Evolutionary conservation across 2,329 filamentous ascomycete genomes (phyloP).

Genomic region (Aureobasidium mangrovei): DNA sequence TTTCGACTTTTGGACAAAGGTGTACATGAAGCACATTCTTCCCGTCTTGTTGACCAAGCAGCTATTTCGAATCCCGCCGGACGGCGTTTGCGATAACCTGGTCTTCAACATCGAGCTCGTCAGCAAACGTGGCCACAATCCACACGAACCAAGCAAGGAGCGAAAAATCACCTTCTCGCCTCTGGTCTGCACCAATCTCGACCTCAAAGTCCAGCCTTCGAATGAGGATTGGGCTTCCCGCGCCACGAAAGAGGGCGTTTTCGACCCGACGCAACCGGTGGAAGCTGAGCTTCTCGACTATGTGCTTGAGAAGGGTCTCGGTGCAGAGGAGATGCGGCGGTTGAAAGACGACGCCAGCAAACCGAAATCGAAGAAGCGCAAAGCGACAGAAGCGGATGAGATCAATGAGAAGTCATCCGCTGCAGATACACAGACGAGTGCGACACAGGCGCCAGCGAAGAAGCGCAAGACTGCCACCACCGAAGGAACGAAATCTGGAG

Average conservation of each 20-base stretch:
- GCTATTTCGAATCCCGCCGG: conserved; percentile 17
- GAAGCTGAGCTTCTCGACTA: conserved; percentile 31
- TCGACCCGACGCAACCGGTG: conserved; percentile 27
- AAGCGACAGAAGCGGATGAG: neutral
- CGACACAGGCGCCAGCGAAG: neutral
- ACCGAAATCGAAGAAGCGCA: conserved; percentile 5
- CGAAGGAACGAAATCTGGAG: neutral
- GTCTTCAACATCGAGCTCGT: conserved; percentile 26
- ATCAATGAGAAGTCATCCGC: neutral
- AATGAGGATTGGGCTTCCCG: conserved; percentile 24
- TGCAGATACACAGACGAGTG: neutral
- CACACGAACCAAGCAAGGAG: conserved; percentile 18
- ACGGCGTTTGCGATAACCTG: conserved; percentile 19
- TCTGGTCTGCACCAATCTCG: conserved; percentile 23
- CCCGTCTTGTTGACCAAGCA: conserved; percentile 29
- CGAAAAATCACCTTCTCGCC: conserved; percentile 32
- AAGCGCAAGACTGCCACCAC: neutral
- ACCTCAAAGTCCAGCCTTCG: conserved; percentile 17
- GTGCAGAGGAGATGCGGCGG: conserved; percentile 8
- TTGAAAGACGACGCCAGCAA: neutral
- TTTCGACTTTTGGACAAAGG: conserved; percentile 32
- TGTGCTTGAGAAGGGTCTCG: conserved; percentile 26
- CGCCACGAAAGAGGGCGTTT: conserved; percentile 25
- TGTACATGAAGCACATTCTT: conserved; percentile 32
- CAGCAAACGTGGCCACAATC: conserved; percentile 22